phyloP scores from a whole-genome alignment of 1,284 basidiomycete species.

The Marasmius tenuissimus region DNA sequence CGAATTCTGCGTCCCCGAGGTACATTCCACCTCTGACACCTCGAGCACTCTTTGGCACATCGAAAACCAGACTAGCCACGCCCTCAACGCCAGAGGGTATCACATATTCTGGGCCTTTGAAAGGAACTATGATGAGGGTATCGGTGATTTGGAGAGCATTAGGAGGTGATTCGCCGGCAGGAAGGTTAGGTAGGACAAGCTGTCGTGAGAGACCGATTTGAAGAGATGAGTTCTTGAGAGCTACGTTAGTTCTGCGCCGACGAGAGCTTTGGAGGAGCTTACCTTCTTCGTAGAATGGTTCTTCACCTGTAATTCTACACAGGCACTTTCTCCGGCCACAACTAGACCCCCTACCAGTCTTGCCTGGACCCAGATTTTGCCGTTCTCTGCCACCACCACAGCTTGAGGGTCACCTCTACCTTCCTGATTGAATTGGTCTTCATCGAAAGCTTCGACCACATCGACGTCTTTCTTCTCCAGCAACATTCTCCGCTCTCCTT shows the following conservation, averaged over 20 bases:
- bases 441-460: conserved; percentile 54
- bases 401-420: conserved; percentile 46
- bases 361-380: conserved; percentile 75
- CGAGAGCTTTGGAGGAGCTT: conserved; percentile 13
- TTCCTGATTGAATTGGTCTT: conserved; percentile 30
- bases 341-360: conserved; percentile 59
- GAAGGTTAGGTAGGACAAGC: conserved; percentile 50
- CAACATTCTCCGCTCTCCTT: conserved; percentile 66
- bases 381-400: conserved; percentile 68
- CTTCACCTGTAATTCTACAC: conserved; percentile 73
- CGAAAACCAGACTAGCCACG: conserved; percentile 72
- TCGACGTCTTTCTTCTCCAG: conserved; percentile 60
- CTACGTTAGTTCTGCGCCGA: conserved; percentile 1
- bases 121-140: conserved; percentile 64
- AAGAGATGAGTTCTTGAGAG: conserved; percentile 60
- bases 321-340: conserved; percentile 66
- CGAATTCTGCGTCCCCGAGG: conserved; percentile 41
- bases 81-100: conserved; percentile 72
- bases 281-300: conserved; percentile 80
- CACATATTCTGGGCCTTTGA: conserved; percentile 68
- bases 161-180: conserved; percentile 36
- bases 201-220: conserved; percentile 57
- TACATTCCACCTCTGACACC: conserved; percentile 58
- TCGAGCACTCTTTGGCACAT: conserved; percentile 62
- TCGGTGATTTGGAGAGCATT: conserved; percentile 61